phyloP scores from a whole-genome alignment of 2,329 filamentous ascomycete genomes.

The Cryphonectria radicalis region DNA sequence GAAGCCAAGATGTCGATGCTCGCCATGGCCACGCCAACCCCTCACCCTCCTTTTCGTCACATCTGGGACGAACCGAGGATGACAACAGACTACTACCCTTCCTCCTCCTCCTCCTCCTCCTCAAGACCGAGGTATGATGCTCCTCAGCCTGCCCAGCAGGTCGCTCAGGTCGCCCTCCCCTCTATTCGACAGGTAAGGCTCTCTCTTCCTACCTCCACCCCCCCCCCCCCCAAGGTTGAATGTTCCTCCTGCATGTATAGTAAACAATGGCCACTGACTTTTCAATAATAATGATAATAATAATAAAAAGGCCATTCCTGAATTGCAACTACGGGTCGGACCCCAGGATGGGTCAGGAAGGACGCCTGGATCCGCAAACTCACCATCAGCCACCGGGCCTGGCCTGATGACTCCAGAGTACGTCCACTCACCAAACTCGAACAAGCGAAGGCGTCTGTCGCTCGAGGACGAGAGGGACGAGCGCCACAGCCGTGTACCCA shows the following conservation, averaged over 20 bases:
- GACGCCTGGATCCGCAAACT: conserved; percentile 40
- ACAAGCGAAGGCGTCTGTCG: conserved; percentile 53
- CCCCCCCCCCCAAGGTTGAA: not conserved
- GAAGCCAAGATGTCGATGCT: conserved; percentile 54
- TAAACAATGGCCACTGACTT: conserved; percentile 29
- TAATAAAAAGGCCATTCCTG: conserved; percentile 53
- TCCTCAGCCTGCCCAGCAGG: not conserved
- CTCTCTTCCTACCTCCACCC: not conserved
- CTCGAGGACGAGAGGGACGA: conserved; percentile 48
- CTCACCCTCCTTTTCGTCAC: conserved; percentile 47
- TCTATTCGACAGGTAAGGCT: conserved; percentile 56
- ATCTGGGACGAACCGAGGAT: conserved; percentile 46
- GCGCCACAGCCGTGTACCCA: conserved; percentile 50
- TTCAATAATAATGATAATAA: not conserved
- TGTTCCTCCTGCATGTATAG: not conserved
- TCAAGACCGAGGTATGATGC: conserved; percentile 43
- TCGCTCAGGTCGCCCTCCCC: conserved; percentile 49
- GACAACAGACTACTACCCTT: conserved; percentile 38
- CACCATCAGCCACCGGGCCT: conserved; percentile 39
- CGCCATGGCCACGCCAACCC: conserved; percentile 49
- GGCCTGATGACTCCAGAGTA: conserved; percentile 50
- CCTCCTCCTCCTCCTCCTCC: conserved; percentile 24
- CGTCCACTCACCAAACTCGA: conserved; percentile 51
- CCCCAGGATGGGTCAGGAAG: conserved; percentile 40
- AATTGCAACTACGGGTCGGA: conserved; percentile 44